Evolutionary conservation across 495 filamentous ascomycete genomes (phyloP), one percentile per base, ranked within the genome.

Genomic region (Immersiella caudata): DNA sequence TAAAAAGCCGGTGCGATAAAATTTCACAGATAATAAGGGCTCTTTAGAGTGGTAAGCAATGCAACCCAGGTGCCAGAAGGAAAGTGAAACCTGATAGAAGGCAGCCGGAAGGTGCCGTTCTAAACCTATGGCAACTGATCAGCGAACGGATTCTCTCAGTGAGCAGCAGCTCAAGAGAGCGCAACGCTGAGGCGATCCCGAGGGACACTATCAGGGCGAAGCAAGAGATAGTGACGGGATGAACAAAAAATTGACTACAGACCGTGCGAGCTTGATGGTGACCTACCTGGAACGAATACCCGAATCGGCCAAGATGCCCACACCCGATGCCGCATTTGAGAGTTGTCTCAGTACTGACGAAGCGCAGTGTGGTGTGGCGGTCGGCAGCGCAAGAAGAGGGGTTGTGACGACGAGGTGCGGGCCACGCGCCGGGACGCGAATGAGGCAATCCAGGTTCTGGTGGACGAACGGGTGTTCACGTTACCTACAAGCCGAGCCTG

Each of bases 401-500:
- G 0, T 52, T 57, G 63, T 24, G 26, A 54, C 20, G 29, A 1
- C 2, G 18, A 16, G 14, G 1, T 60, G 26, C n/a, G 9, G 57
- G 26, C 29, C 7, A 21, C 20, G n/a, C 9, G 57, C 18, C n/a
- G 5, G 29, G 29, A 60, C 16, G 57, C 29, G 57, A 60, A 33
- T 6, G 14, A 36, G 21, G 52, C 8, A 22, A n/a, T 55, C 20
- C 7, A 55, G n/a, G 25, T 55, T 40, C 22, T 25, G 27, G 20
- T 21, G 29, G 29, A 65, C 40, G 14, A 18, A 64, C 68, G 69
- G 69, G 69, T 71, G 62, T 68, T 70, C 67, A 72, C 64, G 67
- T 70, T 68, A 67, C 52, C 33, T 5, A n/a, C 46, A 26, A 20
- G 49, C 16, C 2, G 49, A n/a, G 3, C 49, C 16, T 18, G 49